Conservation (phyloP, 1,284 basidiomycete genomes). For the Pholiota adiposa region DNA sequence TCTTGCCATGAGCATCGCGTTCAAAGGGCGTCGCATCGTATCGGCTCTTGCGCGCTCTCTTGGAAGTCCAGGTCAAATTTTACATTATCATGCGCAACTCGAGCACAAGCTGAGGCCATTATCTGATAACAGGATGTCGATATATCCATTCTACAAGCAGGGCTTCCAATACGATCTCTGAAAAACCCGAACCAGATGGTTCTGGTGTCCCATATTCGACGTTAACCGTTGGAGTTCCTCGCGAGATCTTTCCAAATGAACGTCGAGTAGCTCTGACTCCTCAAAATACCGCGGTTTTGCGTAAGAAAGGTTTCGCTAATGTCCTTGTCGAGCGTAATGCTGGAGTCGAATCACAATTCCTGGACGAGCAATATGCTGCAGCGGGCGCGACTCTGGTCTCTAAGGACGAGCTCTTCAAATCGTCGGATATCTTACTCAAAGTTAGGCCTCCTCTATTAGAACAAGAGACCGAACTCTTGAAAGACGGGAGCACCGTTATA, state of each 20-base stretch:
- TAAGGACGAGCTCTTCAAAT: constrained; percentile 61
- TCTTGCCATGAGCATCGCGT: constrained; percentile 29
- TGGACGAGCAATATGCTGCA: constrained; percentile 75
- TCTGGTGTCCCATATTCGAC: constrained; percentile 72
- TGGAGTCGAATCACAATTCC: constrained; percentile 74
- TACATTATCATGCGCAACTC: constrained; percentile 1
- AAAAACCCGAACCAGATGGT: constrained; percentile 28
- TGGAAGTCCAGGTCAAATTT: constrained; percentile 16
- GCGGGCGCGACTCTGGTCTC: constrained; percentile 80
- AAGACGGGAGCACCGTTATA: constrained; percentile 75
- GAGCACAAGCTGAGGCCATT: constrained; percentile 6
- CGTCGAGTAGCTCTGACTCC: constrained; percentile 82
- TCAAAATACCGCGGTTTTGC: constrained; percentile 69
- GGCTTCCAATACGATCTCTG: constrained; percentile 29
- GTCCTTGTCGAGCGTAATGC: constrained; percentile 77
- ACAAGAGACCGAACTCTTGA: constrained; percentile 63
- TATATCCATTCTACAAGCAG: constrained; percentile 36
- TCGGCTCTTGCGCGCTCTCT: constrained; percentile 13
- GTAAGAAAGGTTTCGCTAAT: constrained; percentile 79
- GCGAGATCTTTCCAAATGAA: constrained; percentile 77
- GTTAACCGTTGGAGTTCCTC: constrained; percentile 77
- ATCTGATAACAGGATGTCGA: constrained; percentile 31
- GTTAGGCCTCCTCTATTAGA: constrained; percentile 73
- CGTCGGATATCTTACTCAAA: constrained; percentile 80
- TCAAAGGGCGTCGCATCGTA: constrained; percentile 25